Evolutionary conservation across 257 asterid genomes (phyloP).

Genomic region (Plantago elongata): DNA sequence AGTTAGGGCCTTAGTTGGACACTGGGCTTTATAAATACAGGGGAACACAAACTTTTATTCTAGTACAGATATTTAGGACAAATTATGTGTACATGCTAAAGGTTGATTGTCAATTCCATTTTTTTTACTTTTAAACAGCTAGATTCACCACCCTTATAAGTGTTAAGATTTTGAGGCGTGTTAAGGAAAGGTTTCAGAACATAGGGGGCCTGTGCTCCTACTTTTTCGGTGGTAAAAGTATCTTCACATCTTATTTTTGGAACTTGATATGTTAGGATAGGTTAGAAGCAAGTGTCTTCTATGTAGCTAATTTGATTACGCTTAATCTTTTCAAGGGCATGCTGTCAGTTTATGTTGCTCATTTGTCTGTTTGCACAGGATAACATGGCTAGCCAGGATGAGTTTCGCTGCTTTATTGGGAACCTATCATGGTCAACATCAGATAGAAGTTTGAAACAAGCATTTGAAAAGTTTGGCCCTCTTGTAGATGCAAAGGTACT

Average conservation of each 20-base stretch:
- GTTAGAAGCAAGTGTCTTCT: no score
- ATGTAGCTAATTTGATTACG: no score
- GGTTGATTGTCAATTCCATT: background rate
- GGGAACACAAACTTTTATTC: background rate
- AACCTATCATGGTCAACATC: conserved; percentile 54
- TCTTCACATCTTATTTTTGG: no score
- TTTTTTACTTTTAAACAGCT: background rate
- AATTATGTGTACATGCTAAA: background rate
- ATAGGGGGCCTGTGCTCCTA: background rate
- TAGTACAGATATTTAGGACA: background rate
- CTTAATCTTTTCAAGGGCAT: no score
- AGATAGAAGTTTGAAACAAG: conserved; percentile 52
- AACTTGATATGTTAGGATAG: no score
- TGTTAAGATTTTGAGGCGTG: background rate
- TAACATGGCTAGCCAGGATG: conserved; percentile 45
- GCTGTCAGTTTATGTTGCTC: conserved; percentile 6
- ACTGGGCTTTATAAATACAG: background rate
- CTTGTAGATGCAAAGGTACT: conserved; percentile 53
- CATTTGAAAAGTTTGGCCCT: conserved; percentile 60
- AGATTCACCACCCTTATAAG: background rate
- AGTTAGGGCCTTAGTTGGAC: background rate
- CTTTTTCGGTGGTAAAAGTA: background rate
- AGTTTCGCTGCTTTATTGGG: conserved; percentile 59
- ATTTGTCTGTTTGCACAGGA: conserved; percentile 21
- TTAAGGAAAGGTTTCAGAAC: background rate